These are phyloP conservation scores for Alisma plantagoaquatica DNA, from an alignment of 106 monocot species.

Conservation along the genomic window DNA sequence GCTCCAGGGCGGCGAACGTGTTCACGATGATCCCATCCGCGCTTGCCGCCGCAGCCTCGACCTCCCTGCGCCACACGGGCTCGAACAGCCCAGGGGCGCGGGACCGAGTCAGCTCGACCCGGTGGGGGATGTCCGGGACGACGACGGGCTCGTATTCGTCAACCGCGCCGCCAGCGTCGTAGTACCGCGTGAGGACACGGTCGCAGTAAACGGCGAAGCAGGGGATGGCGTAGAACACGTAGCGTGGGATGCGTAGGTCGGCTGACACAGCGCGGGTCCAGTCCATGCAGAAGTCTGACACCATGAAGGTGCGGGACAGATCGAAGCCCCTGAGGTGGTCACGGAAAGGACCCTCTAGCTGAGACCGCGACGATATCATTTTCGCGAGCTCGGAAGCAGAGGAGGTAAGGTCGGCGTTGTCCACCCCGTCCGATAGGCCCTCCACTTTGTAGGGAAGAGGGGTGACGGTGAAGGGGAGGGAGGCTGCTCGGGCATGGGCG, in stretches of 20 bases:
- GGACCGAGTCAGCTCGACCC: no score
- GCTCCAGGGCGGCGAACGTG: no score
- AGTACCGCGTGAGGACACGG: not conserved
- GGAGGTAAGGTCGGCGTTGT: constrained; percentile 17
- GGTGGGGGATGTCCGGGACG: constrained; percentile 36
- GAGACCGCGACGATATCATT: not conserved
- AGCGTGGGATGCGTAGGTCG: constrained; percentile 20
- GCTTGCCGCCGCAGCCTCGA: no score
- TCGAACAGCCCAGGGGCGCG: no score
- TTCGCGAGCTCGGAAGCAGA: not conserved
- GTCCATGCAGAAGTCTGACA: constrained; percentile 23
- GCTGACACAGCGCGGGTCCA: constrained; percentile 27
- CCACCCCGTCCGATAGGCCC: constrained; percentile 41
- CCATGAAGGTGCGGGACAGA: constrained; percentile 26
- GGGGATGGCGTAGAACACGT: constrained; percentile 27
- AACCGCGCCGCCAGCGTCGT: constrained; percentile 4
- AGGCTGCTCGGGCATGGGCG: constrained; percentile 1
- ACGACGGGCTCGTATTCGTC: constrained; percentile 10
- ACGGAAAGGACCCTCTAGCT: constrained; percentile 8
- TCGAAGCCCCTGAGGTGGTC: constrained; percentile 15
- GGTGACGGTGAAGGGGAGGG: constrained; percentile 14
- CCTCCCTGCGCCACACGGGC: no score
- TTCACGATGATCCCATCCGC: no score
- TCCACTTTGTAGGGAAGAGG: constrained; percentile 30
- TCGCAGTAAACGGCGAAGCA: constrained; percentile 13